Evolutionary conservation across 139 green algal genomes (phyloP).

Genomic region (Chlorella ohadii): DNA sequence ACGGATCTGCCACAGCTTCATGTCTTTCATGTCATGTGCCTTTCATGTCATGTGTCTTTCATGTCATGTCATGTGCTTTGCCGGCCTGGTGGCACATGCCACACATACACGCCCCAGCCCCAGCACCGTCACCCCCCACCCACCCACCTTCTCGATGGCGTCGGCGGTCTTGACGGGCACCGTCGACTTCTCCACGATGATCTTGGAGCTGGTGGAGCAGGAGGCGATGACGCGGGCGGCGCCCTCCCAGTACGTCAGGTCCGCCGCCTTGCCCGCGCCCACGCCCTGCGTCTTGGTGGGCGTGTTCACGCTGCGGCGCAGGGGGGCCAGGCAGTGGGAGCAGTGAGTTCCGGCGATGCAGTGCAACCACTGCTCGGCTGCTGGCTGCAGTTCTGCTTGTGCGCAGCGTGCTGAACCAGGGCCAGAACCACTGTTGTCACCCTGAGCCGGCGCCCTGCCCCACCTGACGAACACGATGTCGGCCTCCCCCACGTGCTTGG

Average conservation of each 20-base stretch:
- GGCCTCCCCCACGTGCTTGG: constrained; percentile 93
- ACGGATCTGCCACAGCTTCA: no score
- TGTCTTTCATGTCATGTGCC: no score
- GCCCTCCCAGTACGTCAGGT: constrained; percentile 99
- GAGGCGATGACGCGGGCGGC: constrained; percentile 94
- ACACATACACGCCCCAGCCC: no score
- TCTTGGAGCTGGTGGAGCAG: constrained; percentile 89
- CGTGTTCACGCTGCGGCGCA: constrained; percentile 92
- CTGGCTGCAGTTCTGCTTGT: no score
- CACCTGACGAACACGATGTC: constrained; percentile 98
- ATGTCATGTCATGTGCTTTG: no score
- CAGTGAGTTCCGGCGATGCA: no score
- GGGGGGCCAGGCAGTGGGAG: background rate
- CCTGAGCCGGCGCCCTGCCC: background rate
- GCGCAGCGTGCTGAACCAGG: no score
- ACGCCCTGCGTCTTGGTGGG: constrained; percentile 98
- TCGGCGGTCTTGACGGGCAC: constrained; percentile 99
- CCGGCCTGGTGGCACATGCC: no score
- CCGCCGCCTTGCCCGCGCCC: constrained; percentile 95
- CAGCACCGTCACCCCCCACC: no score
- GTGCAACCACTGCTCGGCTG: no score
- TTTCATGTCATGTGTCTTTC: no score
- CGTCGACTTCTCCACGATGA: constrained; percentile 99
- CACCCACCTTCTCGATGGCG: constrained; percentile 95
- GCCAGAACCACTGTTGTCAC: no score